phyloP scores from a whole-genome alignment of 345 rosid species.

The Limnanthes douglasii region DNA sequence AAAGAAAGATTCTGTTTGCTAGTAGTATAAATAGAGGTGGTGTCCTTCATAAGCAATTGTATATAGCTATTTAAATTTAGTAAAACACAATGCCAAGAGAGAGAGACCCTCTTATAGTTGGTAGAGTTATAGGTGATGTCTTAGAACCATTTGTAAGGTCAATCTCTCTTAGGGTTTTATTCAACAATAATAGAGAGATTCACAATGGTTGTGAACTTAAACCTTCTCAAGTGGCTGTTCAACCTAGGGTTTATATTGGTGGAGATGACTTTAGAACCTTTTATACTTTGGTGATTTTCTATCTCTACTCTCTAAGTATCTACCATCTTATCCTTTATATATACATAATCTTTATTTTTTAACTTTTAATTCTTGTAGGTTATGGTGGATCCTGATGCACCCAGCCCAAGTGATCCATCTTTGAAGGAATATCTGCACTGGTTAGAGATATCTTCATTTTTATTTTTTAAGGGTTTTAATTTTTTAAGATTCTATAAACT shows the following conservation, averaged over 20 bases:
- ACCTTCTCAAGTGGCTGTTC: constrained; percentile 34
- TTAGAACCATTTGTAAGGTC: constrained; percentile 40
- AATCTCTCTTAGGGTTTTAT: constrained; percentile 22
- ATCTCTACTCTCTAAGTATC: too few relatives aligned
- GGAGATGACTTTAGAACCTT: constrained; percentile 52
- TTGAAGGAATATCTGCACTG: constrained; percentile 54
- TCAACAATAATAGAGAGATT: constrained; percentile 17
- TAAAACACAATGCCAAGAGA: too few relatives aligned
- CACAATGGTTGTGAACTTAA: constrained; percentile 47
- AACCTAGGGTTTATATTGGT: constrained; percentile 45
- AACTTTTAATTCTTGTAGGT: constrained; percentile 16
- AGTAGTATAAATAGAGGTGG: too few relatives aligned
- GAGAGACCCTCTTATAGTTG: constrained; percentile 48
- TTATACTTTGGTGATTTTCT: constrained; percentile 39
- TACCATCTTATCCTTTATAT: too few relatives aligned
- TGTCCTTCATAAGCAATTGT: too few relatives aligned
- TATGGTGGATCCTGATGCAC: constrained; percentile 73
- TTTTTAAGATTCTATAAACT: too few relatives aligned
- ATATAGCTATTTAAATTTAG: too few relatives aligned
- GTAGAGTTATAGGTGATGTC: constrained; percentile 57
- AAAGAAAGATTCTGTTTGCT: too few relatives aligned
- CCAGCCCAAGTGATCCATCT: constrained; percentile 55
- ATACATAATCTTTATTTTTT: too few relatives aligned
- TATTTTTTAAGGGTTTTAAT: too few relatives aligned
- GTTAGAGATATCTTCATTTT: too few relatives aligned